Base-by-base conservation (phyloP, 345 rosid genomes). In the sweet orange (Citrus sinensis) region DNA sequence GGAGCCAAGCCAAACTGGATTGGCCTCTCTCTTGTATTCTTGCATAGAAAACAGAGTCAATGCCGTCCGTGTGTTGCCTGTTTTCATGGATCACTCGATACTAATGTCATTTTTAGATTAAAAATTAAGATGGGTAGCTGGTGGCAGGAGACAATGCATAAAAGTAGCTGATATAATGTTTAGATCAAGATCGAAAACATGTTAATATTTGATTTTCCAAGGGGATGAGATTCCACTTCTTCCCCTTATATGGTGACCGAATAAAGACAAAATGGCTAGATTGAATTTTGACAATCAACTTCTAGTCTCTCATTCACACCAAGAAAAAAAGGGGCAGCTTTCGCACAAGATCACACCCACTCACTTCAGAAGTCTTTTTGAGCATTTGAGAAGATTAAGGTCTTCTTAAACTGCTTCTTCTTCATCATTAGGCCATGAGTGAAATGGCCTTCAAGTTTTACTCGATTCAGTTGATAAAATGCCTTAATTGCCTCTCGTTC, bases 261-360 rank as follows among this genome's bases (percentile, higher is more conserved):
- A 59, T 0, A 27, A 75, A 67, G 34, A n/a, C 75, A 76, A 63
- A 24, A 17, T 9, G 17, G 16, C 39, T 14, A 24, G 16, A 63
- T 30, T 19, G 20, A 74, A 22, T 75, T 68, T 10, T 24, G 19
- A n/a, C 42, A 32, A 9, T 72, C 30, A 73, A 34, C 55, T 60
- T 35, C 22, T 29, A 6, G 34, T 6, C 56, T 8, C 49, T 40
- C 49, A 0, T 40, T 40, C 49, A 40, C 13, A 9, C 3, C 49
- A 40, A 40, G 13, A 40, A 40, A 9, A 40, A 9, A 40, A 40
- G 13, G 3, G 84, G 85, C 78, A 87, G 89, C 76, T 79, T 81
- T 63, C 92, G 87, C 17, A 78, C 84, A 4, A 83, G 80, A 51
- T 79, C 81, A 46, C 90, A 90, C 75, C 88, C 87, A 37, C 56